phyloP scores from a whole-genome alignment of 2,329 filamentous ascomycete genomes.

The Penicillium verrucosum region DNA sequence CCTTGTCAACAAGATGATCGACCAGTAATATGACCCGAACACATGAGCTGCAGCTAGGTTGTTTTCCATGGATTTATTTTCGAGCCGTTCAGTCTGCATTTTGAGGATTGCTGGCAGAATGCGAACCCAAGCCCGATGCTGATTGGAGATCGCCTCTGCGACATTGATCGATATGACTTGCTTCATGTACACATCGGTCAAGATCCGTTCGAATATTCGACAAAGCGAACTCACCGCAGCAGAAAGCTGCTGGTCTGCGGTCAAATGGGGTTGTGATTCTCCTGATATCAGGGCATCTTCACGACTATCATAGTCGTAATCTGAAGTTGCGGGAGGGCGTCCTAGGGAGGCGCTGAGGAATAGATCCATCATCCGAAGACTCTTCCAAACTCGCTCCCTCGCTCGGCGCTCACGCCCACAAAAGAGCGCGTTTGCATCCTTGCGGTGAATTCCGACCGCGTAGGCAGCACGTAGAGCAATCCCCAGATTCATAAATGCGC shows the following conservation, averaged over 20 bases:
- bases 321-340: constrained; percentile 52
- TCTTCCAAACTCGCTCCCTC: constrained; percentile 53
- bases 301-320: constrained; percentile 45
- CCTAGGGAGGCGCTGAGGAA: constrained; percentile 52
- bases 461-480: constrained; percentile 53
- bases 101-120: constrained; percentile 46
- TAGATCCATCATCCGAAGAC: constrained; percentile 51
- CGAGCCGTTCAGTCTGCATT: constrained; percentile 45
- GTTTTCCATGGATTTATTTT: constrained; percentile 36
- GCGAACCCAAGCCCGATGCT: constrained; percentile 43
- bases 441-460: constrained; percentile 52
- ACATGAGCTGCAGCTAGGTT: constrained; percentile 50
- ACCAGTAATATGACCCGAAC: constrained; percentile 53
- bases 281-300: constrained; percentile 34
- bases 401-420: constrained; percentile 41
- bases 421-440: constrained; percentile 52
- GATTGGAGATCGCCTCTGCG: constrained; percentile 42
- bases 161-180: constrained; percentile 43
- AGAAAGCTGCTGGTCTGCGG: constrained; percentile 44
- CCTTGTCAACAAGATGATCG: constrained; percentile 53
- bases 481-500: constrained; percentile 52
- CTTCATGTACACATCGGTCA: constrained; percentile 44
- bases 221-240: constrained; percentile 47
- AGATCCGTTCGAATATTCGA: constrained; percentile 43
- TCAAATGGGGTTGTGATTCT: constrained; percentile 17